Conservation (phyloP, 140 eudicot genomes). For the Anethum foeniculum region DNA sequence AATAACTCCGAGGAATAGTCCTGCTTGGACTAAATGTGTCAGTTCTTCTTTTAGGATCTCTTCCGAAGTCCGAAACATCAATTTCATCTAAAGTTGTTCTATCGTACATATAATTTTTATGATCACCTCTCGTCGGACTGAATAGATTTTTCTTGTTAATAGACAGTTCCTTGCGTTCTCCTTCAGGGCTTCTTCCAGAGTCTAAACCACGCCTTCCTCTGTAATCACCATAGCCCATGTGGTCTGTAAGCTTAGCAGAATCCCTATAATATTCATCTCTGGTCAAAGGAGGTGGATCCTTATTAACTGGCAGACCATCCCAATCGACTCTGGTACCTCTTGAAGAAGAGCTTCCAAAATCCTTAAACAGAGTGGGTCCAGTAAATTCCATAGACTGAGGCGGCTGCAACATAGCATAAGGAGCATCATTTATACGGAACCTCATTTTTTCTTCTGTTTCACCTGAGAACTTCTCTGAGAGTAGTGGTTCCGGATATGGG, state of each 20-base stretch:
- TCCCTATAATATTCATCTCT: conserved; percentile 27
- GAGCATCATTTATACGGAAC: conserved; percentile 20
- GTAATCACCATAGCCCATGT: conserved; percentile 22
- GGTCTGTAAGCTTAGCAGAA: conserved; percentile 18
- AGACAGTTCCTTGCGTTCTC: conserved; percentile 18
- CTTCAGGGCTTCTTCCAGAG: conserved; percentile 18
- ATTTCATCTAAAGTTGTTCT: conserved; percentile 23
- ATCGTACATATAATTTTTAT: conserved; percentile 23
- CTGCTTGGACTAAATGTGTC: conserved; percentile 28
- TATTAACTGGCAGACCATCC: conserved; percentile 21
- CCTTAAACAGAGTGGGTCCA: conserved; percentile 31
- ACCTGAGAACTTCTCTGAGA: conserved; percentile 25
- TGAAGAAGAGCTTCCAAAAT: conserved; percentile 31
- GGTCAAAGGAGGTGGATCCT: conserved; percentile 18
- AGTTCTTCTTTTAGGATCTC: neutral
- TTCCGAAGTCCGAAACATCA: conserved; percentile 1
- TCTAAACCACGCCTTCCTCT: conserved; percentile 32
- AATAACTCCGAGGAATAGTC: conserved; percentile 24
- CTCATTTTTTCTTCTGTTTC: conserved; percentile 21
- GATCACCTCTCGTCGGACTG: conserved; percentile 25
- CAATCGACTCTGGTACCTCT: conserved; percentile 29
- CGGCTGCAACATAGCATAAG: conserved; percentile 16
- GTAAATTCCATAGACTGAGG: conserved; percentile 28
- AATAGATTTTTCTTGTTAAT: conserved; percentile 18
- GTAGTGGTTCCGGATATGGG: conserved; percentile 24